phyloP scores from a whole-genome alignment of 2,329 filamentous ascomycete species.

The Colletotrichum sp. region DNA sequence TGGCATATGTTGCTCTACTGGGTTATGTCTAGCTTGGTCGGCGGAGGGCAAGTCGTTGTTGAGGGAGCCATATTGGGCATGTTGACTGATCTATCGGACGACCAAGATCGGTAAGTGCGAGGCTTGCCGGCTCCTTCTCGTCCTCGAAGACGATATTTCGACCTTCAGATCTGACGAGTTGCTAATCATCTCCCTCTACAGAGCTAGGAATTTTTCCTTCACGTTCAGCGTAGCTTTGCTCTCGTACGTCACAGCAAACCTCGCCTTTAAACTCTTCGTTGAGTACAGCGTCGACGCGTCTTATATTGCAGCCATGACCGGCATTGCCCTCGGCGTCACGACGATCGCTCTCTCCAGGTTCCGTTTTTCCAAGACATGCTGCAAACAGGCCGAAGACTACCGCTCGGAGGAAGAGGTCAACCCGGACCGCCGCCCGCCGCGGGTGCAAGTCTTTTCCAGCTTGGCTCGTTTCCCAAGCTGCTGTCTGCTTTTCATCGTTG shows the following conservation, averaged over 20 bases:
- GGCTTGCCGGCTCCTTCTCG: neutral
- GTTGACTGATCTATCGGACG: neutral
- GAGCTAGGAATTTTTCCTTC: neutral
- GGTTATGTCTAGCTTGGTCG: neutral
- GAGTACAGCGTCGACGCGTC: neutral
- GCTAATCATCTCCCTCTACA: neutral
- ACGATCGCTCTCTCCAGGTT: neutral
- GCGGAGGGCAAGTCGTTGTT: neutral
- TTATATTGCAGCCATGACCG: neutral
- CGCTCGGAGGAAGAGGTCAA: neutral
- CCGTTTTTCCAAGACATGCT: rapidly evolving
- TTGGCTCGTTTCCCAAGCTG: neutral
- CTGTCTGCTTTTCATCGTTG: neutral
- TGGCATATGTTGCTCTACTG: neutral
- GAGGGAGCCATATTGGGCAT: neutral
- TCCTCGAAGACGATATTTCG: neutral
- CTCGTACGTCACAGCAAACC: neutral
- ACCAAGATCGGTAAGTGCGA: neutral
- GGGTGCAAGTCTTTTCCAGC: neutral
- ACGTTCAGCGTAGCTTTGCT: neutral
- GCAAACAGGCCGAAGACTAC: neutral
- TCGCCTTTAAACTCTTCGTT: neutral
- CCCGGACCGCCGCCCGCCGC: neutral
- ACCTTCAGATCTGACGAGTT: neutral
- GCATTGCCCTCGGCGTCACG: neutral